Evolutionary conservation across 768 basidiomycete genomes (phyloP), one percentile per base, ranked within the genome.

Genomic region (Phylloporus sp.): DNA sequence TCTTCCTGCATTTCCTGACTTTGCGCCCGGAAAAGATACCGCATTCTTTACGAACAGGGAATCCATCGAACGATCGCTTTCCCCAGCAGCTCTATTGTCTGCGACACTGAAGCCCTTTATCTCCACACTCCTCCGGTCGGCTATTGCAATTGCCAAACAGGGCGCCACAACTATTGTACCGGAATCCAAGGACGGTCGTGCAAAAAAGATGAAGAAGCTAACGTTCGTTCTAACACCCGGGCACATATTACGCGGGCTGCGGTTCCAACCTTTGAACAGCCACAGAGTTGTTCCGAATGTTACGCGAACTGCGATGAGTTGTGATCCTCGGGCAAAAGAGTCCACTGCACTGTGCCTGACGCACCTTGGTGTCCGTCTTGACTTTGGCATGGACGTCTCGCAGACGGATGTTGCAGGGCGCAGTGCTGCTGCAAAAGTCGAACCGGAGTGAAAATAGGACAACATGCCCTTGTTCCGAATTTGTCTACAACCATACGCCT

Each of bases 201-300:
- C 61, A 48, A 61, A 54, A 49, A 64, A 53, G 49, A 45, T n/a
- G 52, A 67, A 61, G 18, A 63, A 57, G 53, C 35, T 57, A 47
- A 54, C 59, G 9, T 58, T 65, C 11, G 44, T 72, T 40, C 59
- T 76, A 40, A 72, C 74, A 1, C 75, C 74, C 3, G 59, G 68
- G 28, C 75, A 76, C 51, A 48, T 76, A 38, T 46, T 73, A 44
- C 71, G 72, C n/a, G 75, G 73, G 29, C 51, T 76, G 32, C 54
- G 56, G 16, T 42, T 58, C 16, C 57, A 51, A 41, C 6, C 45
- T 18, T 26, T 51, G 34, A 49, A 49, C 41, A 43, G n/a, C 36
- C 13, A 38, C 22, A 58, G 47, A 20, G 18, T 6, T 28, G 34
- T 29, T 12, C 40, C 52, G 28, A 31, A 26, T 50, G 39, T 2